These are phyloP conservation scores for Zygotorulaspora chibaensis DNA, from an alignment of 805 yeast genomes.

Conservation along the genomic window DNA sequence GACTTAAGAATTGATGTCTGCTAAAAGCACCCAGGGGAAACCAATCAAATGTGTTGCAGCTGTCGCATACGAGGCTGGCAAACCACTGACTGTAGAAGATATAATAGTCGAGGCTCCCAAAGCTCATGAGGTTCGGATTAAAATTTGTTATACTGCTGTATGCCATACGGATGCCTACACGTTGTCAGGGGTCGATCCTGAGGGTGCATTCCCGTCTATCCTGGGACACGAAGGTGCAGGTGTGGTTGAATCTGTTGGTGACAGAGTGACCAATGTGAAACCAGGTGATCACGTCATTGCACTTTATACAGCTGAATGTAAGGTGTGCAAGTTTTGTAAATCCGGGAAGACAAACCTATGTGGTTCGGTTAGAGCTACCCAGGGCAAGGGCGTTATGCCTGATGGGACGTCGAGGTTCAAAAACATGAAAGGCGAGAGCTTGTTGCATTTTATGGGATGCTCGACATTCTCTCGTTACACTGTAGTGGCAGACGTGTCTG, in stretches of 20 bases:
- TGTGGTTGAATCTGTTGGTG: constrained; percentile 90
- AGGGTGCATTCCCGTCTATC: constrained; percentile 89
- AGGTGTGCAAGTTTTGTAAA: constrained; percentile 89
- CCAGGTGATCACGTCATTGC: constrained; percentile 93
- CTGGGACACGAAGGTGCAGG: constrained; percentile 99
- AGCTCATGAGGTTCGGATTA: constrained; percentile 96
- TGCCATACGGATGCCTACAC: constrained; percentile 99
- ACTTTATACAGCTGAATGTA: constrained; percentile 94
- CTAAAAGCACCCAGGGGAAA: constrained; percentile 31
- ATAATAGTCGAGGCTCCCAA: constrained; percentile 90
- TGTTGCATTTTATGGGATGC: constrained; percentile 96
- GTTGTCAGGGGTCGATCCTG: constrained; percentile 90
- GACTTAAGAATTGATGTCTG: constrained; percentile 1
- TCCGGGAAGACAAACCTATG: constrained; percentile 96
- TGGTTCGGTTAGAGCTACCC: constrained; percentile 93
- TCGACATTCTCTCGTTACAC: constrained; percentile 96
- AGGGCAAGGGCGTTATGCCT: constrained; percentile 98
- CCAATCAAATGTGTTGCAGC: constrained; percentile 90
- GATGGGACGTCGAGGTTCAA: constrained; percentile 93
- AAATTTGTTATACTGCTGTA: constrained; percentile 83
- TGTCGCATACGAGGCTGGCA: constrained; percentile 93
- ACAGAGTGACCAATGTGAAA: constrained; percentile 85
- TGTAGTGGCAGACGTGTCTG: constrained; percentile 95
- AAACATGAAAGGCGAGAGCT: constrained; percentile 70
- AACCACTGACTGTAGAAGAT: constrained; percentile 77